Evolutionary conservation across 2,329 filamentous ascomycete genomes (phyloP).

Genomic region (Penicillium sp.): DNA sequence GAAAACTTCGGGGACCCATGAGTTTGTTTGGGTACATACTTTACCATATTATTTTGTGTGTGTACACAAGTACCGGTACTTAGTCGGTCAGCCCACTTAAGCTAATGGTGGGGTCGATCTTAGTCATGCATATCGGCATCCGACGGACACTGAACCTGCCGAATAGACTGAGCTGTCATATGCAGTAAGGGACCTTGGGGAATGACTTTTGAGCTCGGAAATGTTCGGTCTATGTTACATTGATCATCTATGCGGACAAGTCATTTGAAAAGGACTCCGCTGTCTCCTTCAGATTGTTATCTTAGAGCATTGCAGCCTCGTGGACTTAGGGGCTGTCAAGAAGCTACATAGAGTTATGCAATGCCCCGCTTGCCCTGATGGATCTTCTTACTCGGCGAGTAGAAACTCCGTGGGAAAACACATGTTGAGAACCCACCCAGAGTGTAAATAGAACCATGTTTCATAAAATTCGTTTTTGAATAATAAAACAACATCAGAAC

Average conservation of each 20-base stretch:
- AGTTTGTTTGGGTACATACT: constrained; percentile 4
- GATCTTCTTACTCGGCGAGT: neutral
- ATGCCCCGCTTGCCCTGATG: neutral
- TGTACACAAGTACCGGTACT: constrained; percentile 9
- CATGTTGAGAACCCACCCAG: neutral
- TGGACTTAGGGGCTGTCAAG: neutral
- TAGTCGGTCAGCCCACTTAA: constrained; percentile 1
- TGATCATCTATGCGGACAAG: neutral
- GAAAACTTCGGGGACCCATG: constrained; percentile 16
- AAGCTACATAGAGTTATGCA: neutral
- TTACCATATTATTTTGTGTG: neutral
- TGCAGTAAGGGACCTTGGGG: neutral
- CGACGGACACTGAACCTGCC: neutral
- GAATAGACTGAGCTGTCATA: neutral
- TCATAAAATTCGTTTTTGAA: neutral
- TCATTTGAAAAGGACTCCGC: too few species aligned
- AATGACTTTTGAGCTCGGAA: neutral
- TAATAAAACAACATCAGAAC: neutral
- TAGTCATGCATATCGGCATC: constrained; percentile 14
- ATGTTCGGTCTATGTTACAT: neutral
- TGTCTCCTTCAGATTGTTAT: too few species aligned
- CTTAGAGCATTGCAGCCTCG: too few species aligned
- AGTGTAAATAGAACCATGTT: neutral
- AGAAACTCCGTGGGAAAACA: neutral
- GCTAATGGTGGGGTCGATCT: constrained; percentile 15